Evolutionary conservation across 2,329 filamentous ascomycete genomes (phyloP), one percentile per base, ranked within the genome.

Genomic region (Fusarium penzigii): DNA sequence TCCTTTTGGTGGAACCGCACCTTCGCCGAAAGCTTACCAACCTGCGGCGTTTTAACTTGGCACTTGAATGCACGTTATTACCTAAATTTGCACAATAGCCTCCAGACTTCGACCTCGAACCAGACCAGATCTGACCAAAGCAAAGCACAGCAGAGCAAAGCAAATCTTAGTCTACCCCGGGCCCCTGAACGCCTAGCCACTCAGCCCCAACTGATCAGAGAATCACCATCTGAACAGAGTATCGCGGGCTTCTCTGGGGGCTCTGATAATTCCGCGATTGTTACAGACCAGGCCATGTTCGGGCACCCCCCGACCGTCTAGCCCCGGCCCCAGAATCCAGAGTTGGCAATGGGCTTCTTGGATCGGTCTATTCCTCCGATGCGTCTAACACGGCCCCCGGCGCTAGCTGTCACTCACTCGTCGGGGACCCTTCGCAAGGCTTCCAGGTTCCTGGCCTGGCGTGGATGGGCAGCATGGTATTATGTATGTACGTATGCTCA

Each of bases 351-450:
- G 20, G 29, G 50, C 38, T 40, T 29, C 46, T 58, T 59, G 32
- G 48, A 63, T 57, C 42, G 43, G 59, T 63, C 44, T 38, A 46
- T 50, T 55, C 47, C 46, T 53, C 60, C 60, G 60, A 58, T 56
- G 57, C 36, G 51, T 39, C 39, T 36, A 36, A 46, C 10, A 59
- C 49, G 55, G 52, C 46, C 46, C 52, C 58, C 49, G 52, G 44
- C 40, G 43, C 59, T 59, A 55, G 46, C 39, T 46, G 29, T 44
- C 46, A 36, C 43, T 43, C 42, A 48, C 43, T 45, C n/a, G 25
- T 44, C 42, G 32, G 32, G 13, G 10, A 11, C 32, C 32, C 5
- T 14, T 36, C 10, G 32, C 32, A 36, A 6, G 32, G 40, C 49
- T 11, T 38, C 17, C 40, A 44, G 44, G 39, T 17, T 20, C 56